phyloP scores from a whole-genome alignment of 805 yeast species.

The Phaffomyces antillensis region DNA sequence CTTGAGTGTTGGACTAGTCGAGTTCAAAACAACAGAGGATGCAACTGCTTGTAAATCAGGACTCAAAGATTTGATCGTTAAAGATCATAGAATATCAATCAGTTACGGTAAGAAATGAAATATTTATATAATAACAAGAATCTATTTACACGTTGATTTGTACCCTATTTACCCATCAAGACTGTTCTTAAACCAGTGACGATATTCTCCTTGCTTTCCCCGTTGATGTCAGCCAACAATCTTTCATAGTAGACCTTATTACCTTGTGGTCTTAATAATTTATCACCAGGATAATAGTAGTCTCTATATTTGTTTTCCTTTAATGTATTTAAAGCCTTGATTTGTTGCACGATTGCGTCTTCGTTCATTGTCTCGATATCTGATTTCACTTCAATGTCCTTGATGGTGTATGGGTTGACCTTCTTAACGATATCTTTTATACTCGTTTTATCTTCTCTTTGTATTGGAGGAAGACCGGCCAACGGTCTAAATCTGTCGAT shows the following conservation, averaged over 20 bases:
- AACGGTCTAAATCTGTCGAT: conserved; percentile 46
- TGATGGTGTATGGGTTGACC: conserved; percentile 37
- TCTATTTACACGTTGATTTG: not conserved
- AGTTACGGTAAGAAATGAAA: conserved; percentile 23
- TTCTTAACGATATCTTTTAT: conserved; percentile 35
- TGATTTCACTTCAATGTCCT: conserved; percentile 35
- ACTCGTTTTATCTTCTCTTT: conserved; percentile 29
- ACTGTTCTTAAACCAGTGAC: conserved; percentile 67
- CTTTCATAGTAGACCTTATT: conserved; percentile 74
- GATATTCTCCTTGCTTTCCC: conserved; percentile 61
- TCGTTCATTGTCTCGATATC: conserved; percentile 39
- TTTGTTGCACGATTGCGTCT: conserved; percentile 44
- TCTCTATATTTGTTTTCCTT: conserved; percentile 54
- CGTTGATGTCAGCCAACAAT: conserved; percentile 60
- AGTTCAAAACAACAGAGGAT: conserved; percentile 49
- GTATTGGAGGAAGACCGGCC: conserved; percentile 38
- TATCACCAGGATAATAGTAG: conserved; percentile 58
- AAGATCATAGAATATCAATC: conserved; percentile 16
- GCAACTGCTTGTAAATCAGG: conserved; percentile 39
- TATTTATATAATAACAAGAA: not conserved
- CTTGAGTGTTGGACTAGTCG: conserved; percentile 73
- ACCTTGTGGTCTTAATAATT: conserved; percentile 73
- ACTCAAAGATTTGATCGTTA: conserved; percentile 17
- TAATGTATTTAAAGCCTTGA: conserved; percentile 48
- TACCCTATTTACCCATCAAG: conserved; percentile 54